These are phyloP conservation scores for Cordyceps cateniannulata DNA, from an alignment of 2,329 filamentous ascomycete species.

Conservation along the genomic window DNA sequence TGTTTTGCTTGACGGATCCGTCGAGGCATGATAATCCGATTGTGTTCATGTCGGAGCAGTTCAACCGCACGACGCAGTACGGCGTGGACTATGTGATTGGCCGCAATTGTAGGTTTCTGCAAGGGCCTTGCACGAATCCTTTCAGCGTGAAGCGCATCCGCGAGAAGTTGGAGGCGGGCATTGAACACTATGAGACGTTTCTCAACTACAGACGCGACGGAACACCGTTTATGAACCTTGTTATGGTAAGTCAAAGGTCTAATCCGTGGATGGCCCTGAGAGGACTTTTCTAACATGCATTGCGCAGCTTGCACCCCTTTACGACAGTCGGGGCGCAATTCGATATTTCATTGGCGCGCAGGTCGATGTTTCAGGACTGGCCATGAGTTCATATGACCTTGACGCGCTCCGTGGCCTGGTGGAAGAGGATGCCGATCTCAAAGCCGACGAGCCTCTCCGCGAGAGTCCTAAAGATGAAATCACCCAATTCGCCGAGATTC, in stretches of 20 bases:
- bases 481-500: conserved; percentile 59
- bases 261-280: conserved; percentile 39
- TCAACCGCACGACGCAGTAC: conserved; percentile 67
- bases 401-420: conserved; percentile 49
- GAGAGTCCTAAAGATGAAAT: conserved; percentile 51
- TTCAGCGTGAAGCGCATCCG: conserved; percentile 56
- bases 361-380: conserved; percentile 60
- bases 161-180: conserved; percentile 54
- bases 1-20: conserved; percentile 70
- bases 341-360: conserved; percentile 64
- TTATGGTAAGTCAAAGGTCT: conserved; percentile 27
- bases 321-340: conserved; percentile 56
- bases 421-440: conserved; percentile 11
- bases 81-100: conserved; percentile 60
- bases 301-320: conserved; percentile 45
- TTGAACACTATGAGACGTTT: conserved; percentile 67
- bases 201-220: conserved; percentile 74
- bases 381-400: conserved; percentile 57
- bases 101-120: conserved; percentile 71
- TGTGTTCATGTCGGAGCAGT: conserved; percentile 70
- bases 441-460: neutral
- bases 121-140: conserved; percentile 64
- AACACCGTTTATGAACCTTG: conserved; percentile 69
- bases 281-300: conserved; percentile 35
- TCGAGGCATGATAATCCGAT: conserved; percentile 66